These are phyloP conservation scores for Diplodia intermedia DNA, from an alignment of 2,329 filamentous ascomycete species.

Conservation along the genomic window DNA sequence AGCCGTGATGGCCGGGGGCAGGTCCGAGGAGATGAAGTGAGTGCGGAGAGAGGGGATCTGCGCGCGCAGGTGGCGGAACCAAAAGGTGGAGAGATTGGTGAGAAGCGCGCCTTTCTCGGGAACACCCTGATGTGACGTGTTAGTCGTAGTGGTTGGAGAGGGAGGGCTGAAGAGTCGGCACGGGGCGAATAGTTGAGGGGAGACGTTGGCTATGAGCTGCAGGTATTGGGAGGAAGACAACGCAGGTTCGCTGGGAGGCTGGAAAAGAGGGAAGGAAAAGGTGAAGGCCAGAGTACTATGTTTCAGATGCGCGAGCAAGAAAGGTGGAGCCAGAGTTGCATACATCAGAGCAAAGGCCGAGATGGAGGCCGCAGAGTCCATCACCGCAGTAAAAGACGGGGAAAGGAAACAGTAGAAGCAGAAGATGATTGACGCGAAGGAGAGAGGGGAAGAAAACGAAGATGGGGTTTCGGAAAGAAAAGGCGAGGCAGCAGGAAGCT, in stretches of 20 bases:
- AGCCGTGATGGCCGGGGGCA: slow-evolving; percentile 59
- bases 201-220: background rate
- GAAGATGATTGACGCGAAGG: background rate
- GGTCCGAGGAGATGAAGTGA: slow-evolving; percentile 66
- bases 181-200: background rate
- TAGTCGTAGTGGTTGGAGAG: slow-evolving; percentile 6
- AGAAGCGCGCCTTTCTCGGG: slow-evolving; percentile 72
- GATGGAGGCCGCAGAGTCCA: no score
- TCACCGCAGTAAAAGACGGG: background rate
- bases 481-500: slow-evolving; percentile 43
- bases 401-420: background rate
- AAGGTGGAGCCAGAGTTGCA: background rate
- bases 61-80: slow-evolving; percentile 68
- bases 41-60: slow-evolving; percentile 65
- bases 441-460: background rate
- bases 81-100: slow-evolving; percentile 70
- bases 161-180: background rate
- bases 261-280: background rate
- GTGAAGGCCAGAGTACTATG: no score
- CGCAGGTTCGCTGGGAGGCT: background rate
- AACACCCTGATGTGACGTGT: slow-evolving; percentile 58
- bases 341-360: background rate
- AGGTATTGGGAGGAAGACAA: background rate
- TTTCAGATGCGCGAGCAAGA: no score
- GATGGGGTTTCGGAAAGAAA: no score